Evolutionary conservation across 2,329 filamentous ascomycete species (phyloP).

Genomic region (Colletotrichum orchidophilum): DNA sequence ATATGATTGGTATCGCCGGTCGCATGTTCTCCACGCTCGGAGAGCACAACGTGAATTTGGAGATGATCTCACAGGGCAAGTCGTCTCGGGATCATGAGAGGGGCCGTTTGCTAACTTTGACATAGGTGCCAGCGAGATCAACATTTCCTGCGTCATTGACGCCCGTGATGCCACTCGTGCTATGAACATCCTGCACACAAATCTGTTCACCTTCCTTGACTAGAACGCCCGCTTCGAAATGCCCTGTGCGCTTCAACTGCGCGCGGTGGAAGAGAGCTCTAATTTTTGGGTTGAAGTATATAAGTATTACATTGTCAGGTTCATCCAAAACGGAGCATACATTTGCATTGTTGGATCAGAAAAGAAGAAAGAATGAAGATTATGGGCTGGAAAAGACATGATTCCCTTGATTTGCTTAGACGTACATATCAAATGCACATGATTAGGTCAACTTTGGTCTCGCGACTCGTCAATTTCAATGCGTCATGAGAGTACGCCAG

Average conservation of each 20-base stretch:
- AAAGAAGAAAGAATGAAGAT: constrained; percentile 1
- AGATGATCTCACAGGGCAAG: constrained; percentile 98
- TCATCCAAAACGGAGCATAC: not conserved
- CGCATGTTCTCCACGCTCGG: constrained; percentile 95
- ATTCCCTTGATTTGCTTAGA: not conserved
- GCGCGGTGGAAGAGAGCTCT: constrained; percentile 5
- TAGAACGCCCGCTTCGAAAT: constrained; percentile 44
- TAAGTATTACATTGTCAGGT: not conserved
- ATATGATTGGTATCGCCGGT: constrained; percentile 93
- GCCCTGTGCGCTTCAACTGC: not conserved
- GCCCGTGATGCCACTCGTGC: constrained; percentile 90
- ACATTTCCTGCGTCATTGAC: constrained; percentile 97
- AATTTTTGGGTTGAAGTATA: constrained; percentile 8
- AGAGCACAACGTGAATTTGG: constrained; percentile 94
- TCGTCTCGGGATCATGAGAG: constrained; percentile 55
- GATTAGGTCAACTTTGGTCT: not conserved
- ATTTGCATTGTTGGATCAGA: not conserved
- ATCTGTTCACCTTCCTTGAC: constrained; percentile 95
- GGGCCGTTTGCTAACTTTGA: constrained; percentile 37
- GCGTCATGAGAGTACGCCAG: not conserved
- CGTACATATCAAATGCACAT: not conserved
- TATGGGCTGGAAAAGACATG: constrained; percentile 7
- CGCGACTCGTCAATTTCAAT: not conserved
- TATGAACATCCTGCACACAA: constrained; percentile 95
- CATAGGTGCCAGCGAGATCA: constrained; percentile 95